Conservation (phyloP, 208 protist species). For the Trypanosoma brucei region DNA sequence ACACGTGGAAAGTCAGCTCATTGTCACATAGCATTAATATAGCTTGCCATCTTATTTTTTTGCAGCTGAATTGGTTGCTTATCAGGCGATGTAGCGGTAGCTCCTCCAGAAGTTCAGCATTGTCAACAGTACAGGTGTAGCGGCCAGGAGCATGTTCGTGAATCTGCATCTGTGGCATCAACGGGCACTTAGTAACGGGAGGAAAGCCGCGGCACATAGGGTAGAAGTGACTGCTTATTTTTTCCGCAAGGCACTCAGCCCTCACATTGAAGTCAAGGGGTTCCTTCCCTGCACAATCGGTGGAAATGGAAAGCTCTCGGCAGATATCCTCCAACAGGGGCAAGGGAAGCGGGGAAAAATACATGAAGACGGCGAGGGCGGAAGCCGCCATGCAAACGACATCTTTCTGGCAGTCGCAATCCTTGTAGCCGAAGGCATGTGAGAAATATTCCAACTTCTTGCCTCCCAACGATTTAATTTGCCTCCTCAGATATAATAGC, state of each 20-base stretch:
- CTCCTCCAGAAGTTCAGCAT: slow-evolving; percentile 51
- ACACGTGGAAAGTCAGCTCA: slow-evolving; percentile 49
- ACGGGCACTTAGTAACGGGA: slow-evolving; percentile 38
- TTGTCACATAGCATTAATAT: slow-evolving; percentile 33
- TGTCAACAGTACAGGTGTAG: slow-evolving; percentile 77
- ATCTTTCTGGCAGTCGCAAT: slow-evolving; percentile 16
- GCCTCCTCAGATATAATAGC: too few relatives aligned
- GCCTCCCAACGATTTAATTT: slow-evolving; percentile 10
- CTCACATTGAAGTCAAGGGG: slow-evolving; percentile 45
- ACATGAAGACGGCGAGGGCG: slow-evolving; percentile 45
- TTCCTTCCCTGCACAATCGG: slow-evolving; percentile 30
- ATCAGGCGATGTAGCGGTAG: slow-evolving; percentile 45
- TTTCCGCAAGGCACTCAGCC: slow-evolving; percentile 53
- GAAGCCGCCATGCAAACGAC: slow-evolving; percentile 56
- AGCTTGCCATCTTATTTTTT: slow-evolving; percentile 71
- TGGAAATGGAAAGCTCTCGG: slow-evolving; percentile 53
- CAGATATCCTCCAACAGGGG: slow-evolving; percentile 38
- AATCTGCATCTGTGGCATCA: slow-evolving; percentile 71
- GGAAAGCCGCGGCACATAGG: slow-evolving; percentile 23
- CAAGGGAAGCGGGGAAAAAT: slow-evolving; percentile 43
- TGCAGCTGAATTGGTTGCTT: slow-evolving; percentile 81
- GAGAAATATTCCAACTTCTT: slow-evolving; percentile 38
- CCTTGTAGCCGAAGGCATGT: slow-evolving; percentile 15
- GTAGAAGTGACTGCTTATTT: slow-evolving; percentile 54
- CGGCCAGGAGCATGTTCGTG: slow-evolving; percentile 74